Base-by-base conservation (phyloP, 352 stramenopile species). In the Phytophthora ohioensis region DNA sequence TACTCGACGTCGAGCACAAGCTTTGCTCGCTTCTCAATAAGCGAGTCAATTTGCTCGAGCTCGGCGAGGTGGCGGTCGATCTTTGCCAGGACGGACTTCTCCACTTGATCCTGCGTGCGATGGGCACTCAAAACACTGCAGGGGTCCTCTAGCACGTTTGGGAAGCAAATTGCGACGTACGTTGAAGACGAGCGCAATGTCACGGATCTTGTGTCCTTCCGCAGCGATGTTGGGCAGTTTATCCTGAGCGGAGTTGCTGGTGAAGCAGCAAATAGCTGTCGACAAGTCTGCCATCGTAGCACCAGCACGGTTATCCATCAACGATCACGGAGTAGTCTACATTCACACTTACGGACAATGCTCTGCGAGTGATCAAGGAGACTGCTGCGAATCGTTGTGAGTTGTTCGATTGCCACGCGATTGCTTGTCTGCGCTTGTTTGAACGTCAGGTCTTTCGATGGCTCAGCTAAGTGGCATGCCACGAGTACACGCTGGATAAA, bases 1-100 rank as follows among this genome's bases (percentile, higher is more conserved):
- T 94, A 94, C 63, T 94, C 84, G 15, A 91, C 70, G 17, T 91
- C 86, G 15, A 92, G 57, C 47, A 91, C 80, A 13, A 91, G 64
- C n/a, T 84, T 80, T 4, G 54, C 55, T 10, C 81, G 80, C 8
- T 85, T 69, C n/a, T 71, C 53, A 21, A 94, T 81, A 32, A 86
- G 59, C 5, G 42, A 57, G 46, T 79, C 61, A 9, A 90, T 73
- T 9, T 63, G 56, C 35, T 85, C 64, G 3, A 89, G 52, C 6
- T 78, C 75, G 17, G 55, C 52, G 39, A 91, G 69, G 4, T 68
- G 79, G 39, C 56, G 67, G 64, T 90, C 72, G 21, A 93, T 78
- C 15, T 77, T 63, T 6, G 41, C 42, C 2, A 92, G n/a, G 36
- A 91, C 53, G 12, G 32, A 27, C 13, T 63, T 71, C 30, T 73